Percentiles rank a stretch among this genome's conserved stretches.
These are phyloP conservation scores for Scheffersomyces ergatensis DNA, from an alignment of 805 yeast species.

Conservation along the genomic window DNA sequence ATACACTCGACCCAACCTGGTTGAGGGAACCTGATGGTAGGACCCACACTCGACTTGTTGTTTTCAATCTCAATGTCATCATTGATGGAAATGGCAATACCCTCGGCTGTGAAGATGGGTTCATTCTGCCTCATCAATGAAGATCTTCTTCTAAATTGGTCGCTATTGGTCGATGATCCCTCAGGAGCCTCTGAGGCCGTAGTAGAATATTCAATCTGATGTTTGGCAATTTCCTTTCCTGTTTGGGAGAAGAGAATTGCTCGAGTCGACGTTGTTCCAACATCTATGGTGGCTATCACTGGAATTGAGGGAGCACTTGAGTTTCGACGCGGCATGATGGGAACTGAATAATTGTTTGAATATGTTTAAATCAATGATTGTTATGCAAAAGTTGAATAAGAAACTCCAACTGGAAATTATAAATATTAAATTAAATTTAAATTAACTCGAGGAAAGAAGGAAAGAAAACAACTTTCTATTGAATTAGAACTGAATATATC, in stretches of 20 bases:
- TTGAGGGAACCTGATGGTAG: constrained; percentile 73
- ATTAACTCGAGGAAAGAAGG: too few species aligned
- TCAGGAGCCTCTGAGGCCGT: constrained; percentile 58
- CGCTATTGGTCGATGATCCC: constrained; percentile 39
- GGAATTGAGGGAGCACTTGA: constrained; percentile 40
- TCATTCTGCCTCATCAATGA: constrained; percentile 45
- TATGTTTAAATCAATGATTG: too few species aligned
- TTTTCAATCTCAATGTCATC: constrained; percentile 65
- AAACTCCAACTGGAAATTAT: too few species aligned
- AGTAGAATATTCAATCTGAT: constrained; percentile 86
- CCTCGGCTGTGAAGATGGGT: constrained; percentile 71
- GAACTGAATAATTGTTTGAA: too few species aligned
- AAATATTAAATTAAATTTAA: too few species aligned
- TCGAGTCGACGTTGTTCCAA: constrained; percentile 90
- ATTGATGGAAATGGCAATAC: constrained; percentile 62
- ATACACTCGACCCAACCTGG: constrained; percentile 96
- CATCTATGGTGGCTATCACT: constrained; percentile 72
- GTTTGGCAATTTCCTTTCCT: constrained; percentile 80
- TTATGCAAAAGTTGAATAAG: too few species aligned
- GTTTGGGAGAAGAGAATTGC: constrained; percentile 72
- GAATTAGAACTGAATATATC: too few species aligned
- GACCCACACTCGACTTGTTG: constrained; percentile 49
- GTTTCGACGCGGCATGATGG: constrained; percentile 40
- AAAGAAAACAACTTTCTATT: too few species aligned
- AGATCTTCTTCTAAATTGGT: constrained; percentile 43